These are phyloP conservation scores for Sclerotinia minor DNA, from an alignment of 2,329 filamentous ascomycete genomes.

Conservation along the genomic window DNA sequence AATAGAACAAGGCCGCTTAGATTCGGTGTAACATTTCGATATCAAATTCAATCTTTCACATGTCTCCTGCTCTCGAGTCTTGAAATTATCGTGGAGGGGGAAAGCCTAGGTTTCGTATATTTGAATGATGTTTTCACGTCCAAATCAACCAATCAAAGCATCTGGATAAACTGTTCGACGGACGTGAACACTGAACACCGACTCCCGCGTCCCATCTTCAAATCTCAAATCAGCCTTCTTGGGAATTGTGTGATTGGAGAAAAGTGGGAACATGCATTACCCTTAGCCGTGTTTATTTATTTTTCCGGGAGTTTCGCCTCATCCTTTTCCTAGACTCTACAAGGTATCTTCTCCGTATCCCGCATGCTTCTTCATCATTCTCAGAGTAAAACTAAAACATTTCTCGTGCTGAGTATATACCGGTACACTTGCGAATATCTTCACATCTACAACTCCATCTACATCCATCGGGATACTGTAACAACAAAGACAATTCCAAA, in stretches of 20 bases:
- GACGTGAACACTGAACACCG: neutral
- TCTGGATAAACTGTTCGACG: neutral
- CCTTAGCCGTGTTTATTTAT: neutral
- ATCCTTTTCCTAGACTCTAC: no score
- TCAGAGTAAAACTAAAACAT: neutral
- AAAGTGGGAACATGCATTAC: conserved; percentile 6
- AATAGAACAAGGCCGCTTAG: neutral
- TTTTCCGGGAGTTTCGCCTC: neutral
- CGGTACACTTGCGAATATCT: neutral
- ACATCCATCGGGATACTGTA: neutral
- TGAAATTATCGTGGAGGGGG: neutral
- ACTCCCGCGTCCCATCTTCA: neutral
- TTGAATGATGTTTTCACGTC: neutral
- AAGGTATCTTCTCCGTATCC: neutral
- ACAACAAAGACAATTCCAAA: neutral
- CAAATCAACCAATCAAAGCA: neutral
- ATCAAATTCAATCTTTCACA: conserved; percentile 11
- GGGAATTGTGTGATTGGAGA: neutral
- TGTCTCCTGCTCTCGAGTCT: neutral
- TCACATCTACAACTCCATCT: neutral
- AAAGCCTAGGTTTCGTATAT: neutral
- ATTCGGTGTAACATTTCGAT: neutral
- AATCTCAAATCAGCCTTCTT: conserved; percentile 1
- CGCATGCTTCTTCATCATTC: neutral
- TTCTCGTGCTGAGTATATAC: neutral